Evolutionary conservation across 768 basidiomycete species (phyloP), one percentile per base, ranked within the genome.

Genomic region (Podaxis carcinomalis): DNA sequence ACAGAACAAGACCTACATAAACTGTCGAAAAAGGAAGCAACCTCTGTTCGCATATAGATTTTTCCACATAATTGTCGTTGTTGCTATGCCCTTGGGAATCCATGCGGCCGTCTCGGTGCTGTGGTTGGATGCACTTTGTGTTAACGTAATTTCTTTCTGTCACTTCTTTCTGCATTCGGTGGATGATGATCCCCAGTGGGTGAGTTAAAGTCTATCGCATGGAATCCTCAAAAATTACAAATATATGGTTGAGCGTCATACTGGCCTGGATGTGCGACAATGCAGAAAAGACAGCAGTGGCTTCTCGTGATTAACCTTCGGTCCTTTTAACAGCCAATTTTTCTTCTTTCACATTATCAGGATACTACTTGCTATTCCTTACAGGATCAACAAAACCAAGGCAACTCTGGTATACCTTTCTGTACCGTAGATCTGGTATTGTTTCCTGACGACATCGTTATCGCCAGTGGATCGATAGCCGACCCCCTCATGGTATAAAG

Each of bases 1-100:
- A 1, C 67, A 93, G 92, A 93, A 73, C 87, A 92, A 82, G 92
- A 93, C 67, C 67, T 93, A 14, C 89, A 93, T 68, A 76, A 87
- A 6, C 63, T 92, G 51, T 80, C 83, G 27, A 89, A 91, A 75
- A 88, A 86, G 66, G 84, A 87, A 49, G 74, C 82, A 5, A 83
- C 83, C 14, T 78, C 83, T 66, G 79, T 86, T 62, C 86, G 83
- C 63, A 77, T 87, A 66, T 83, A 66, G 58, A 50, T 35, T 53
- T 54, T 64, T 36, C 58, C 32, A 35, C 23, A 25, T 27, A 21
- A 28, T 21, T 49, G 44, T 61, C 44, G 25, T 50, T 40, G 59
- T 61, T 61, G 59, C 59, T 55, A 55, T 25, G 51, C 46, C 40
- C 59, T 47, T 61, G 59, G 49, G 59, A 61, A 55, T 49, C 5